These are phyloP conservation scores for Phlyctochytrium bullatum DNA, from an alignment of 192 early-diverging fungal genomes.

Conservation along the genomic window DNA sequence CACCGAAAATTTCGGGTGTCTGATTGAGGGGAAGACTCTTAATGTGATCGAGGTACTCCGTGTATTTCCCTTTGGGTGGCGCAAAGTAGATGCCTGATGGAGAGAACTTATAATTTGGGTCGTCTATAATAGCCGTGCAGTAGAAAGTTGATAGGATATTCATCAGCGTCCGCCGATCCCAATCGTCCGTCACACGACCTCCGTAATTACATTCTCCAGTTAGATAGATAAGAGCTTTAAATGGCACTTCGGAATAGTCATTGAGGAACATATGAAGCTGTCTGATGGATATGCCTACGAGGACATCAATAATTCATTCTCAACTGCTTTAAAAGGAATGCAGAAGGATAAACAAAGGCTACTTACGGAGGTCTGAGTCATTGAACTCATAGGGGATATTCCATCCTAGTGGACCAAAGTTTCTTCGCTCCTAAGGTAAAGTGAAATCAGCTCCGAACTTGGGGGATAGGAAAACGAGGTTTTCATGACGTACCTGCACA, in stretches of 20 bases:
- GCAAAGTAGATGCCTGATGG: conserved; percentile 55
- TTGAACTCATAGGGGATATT: conserved; percentile 72
- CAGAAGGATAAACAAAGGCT: neutral
- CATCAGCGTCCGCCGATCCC: conserved; percentile 61
- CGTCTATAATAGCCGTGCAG: conserved; percentile 48
- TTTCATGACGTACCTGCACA: conserved; percentile 45
- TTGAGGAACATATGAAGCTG: conserved; percentile 66
- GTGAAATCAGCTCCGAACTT: conserved; percentile 8
- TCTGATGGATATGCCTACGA: conserved; percentile 54
- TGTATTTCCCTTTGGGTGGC: conserved; percentile 52
- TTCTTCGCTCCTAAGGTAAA: conserved; percentile 58
- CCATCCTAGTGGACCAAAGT: conserved; percentile 67
- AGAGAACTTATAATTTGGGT: conserved; percentile 52
- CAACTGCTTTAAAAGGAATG: too few relatives aligned
- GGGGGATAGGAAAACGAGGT: too few relatives aligned
- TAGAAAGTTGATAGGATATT: conserved; percentile 59
- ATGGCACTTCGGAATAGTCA: conserved; percentile 58
- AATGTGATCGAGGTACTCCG: conserved; percentile 58
- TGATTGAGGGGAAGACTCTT: conserved; percentile 55
- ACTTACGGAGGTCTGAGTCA: conserved; percentile 58
- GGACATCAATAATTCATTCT: too few relatives aligned
- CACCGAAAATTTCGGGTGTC: conserved; percentile 65
- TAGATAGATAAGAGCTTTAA: conserved; percentile 58
- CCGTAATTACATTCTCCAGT: conserved; percentile 68
- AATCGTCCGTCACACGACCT: conserved; percentile 66